Conservation (phyloP, 2,329 filamentous ascomycete genomes). For the Sporothrix phasma region DNA sequence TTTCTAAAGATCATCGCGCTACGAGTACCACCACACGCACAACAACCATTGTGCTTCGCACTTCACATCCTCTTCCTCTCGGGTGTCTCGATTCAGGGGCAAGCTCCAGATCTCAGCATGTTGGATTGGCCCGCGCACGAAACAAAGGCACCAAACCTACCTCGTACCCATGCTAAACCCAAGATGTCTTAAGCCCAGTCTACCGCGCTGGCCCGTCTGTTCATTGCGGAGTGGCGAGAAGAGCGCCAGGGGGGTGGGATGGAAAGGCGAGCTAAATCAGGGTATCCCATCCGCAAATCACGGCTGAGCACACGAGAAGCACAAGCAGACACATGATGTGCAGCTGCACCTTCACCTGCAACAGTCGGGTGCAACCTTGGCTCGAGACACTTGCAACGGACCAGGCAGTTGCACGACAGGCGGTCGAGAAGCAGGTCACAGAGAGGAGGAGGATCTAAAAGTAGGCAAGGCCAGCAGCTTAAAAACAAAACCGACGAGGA, state of each 20-base stretch:
- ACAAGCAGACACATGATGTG: neutral
- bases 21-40: neutral
- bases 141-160: neutral
- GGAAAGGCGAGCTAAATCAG: constrained; percentile 8
- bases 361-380: neutral
- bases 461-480: no score
- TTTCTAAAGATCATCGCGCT: no score
- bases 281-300: constrained; percentile 15
- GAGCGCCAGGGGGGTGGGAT: neutral
- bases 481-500: neutral
- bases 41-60: neutral
- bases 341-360: neutral
- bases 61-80: neutral
- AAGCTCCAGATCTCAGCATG: constrained; percentile 6
- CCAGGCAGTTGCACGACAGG: neutral
- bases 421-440: neutral
- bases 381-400: neutral
- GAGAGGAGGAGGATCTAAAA: neutral
- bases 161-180: constrained; percentile 5
- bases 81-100: constrained; percentile 9
- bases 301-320: neutral
- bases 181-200: constrained; percentile 1
- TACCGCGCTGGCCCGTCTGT: constrained; percentile 6
- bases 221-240: neutral
- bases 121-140: constrained; percentile 10